Evolutionary conservation across 1,139 yeast species (phyloP), one percentile per base, ranked within the genome.

Genomic region (Pichia sp.): DNA sequence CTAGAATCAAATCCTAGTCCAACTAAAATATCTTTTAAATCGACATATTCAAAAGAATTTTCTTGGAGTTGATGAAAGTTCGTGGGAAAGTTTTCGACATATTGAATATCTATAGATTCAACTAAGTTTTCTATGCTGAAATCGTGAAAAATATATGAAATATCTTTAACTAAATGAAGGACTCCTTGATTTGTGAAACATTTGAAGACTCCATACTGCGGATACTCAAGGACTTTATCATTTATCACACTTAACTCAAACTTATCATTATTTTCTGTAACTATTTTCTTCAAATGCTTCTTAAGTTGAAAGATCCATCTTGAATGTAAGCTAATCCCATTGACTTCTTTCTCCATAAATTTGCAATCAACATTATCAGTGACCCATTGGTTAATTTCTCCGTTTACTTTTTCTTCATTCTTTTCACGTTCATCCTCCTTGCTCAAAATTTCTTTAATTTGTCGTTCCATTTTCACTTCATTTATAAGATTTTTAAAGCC

Each of bases 201-300:
- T 28, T 41, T 40, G 24, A 43, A 40, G 5, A 14, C n/a, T 14
- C 27, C 31, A 24, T 43, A 43, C 16, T 37, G 40, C 7, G 45
- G 33, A 26, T 24, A 23, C 4, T 41, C 30, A 8, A 27, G 7
- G 15, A 41, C 23, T 9, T 22, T 31, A 6, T 18, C 22, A 18
- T 35, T 23, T 14, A 41, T 28, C 5, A 6, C 5, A 5, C 19
- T 24, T 4, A 18, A 15, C 28, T 38, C 34, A 31, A 35, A 31
- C 3, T 18, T 27, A 14, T 27, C 23, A 16, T 31, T 11, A 20
- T 38, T 33, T 15, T 20, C 13, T 6, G 10, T 2, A 5, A 38
- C 21, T 8, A 43, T 23, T 5, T 30, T 15, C 18, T 33, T 38
- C 21, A 43, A 18, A 2, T 8, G 10, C 31, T 35, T 37, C 4